phyloP scores from a whole-genome alignment of 179 eudicot genomes.

The Pouteria campechiana region DNA sequence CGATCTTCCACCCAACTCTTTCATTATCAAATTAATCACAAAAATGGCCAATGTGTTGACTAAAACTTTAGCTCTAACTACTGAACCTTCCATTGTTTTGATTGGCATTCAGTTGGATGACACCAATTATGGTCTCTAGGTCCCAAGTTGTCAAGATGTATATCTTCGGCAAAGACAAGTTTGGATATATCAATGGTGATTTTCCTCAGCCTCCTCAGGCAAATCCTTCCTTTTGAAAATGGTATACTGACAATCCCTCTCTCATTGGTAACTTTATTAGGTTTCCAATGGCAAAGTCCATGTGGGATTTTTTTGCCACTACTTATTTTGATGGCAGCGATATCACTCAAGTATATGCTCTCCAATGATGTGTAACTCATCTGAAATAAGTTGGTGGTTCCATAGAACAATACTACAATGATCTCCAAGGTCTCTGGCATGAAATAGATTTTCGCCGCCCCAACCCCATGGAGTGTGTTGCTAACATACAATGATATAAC shows the following conservation, averaged over 20 bases:
- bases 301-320: neutral
- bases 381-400: too few relatives aligned
- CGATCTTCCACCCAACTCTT: neutral
- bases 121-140: too few relatives aligned
- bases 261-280: too few relatives aligned
- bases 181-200: too few relatives aligned
- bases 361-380: neutral
- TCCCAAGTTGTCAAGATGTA: too few relatives aligned
- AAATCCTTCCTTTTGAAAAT: too few relatives aligned
- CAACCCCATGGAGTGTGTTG: neutral
- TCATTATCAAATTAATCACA: too few relatives aligned
- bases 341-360: neutral
- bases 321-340: neutral
- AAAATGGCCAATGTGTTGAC: neutral
- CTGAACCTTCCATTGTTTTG: neutral
- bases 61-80: neutral
- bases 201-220: too few relatives aligned
- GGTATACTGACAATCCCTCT: too few relatives aligned
- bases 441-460: neutral
- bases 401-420: neutral
- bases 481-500: neutral
- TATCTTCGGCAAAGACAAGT: too few relatives aligned
- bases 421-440: neutral
- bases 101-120: neutral
- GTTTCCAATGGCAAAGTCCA: too few relatives aligned